Percentiles rank a stretch among this genome's conserved stretches.
Evolutionary conservation across 2,329 filamentous ascomycete species (phyloP).

Genomic region (Cephalotrichum gorgonifer): DNA sequence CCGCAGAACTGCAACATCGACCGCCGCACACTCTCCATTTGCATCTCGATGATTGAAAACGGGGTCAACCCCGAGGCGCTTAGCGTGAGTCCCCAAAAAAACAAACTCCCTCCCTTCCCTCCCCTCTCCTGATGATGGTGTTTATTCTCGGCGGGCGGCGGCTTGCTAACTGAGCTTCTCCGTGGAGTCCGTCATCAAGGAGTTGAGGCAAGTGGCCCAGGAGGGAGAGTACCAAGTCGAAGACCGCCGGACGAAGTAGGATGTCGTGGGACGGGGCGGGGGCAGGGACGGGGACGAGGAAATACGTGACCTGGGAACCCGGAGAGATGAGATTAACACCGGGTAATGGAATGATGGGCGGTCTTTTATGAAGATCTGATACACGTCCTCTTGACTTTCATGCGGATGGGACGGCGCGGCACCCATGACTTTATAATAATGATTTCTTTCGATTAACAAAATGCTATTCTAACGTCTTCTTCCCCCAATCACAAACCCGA

Average conservation of each 20-base stretch:
- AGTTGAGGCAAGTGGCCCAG: conserved; percentile 46
- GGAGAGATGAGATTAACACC: too few relatives aligned
- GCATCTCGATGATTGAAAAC: conserved; percentile 94
- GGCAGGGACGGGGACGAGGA: too few relatives aligned
- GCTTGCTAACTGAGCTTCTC: neutral
- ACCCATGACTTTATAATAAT: too few relatives aligned
- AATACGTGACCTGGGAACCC: neutral
- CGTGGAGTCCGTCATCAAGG: conserved; percentile 47
- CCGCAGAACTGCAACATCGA: conserved; percentile 88
- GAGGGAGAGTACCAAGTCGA: conserved; percentile 32
- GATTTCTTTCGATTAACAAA: too few relatives aligned
- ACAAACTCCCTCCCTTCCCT: neutral
- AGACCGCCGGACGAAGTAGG: conserved; percentile 9
- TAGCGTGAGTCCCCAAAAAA: conserved; percentile 66
- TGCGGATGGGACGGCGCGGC: too few relatives aligned
- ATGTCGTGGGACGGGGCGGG: too few relatives aligned
- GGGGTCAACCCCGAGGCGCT: conserved; percentile 93
- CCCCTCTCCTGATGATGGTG: too few relatives aligned
- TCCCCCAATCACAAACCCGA: too few relatives aligned
- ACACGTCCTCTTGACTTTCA: too few relatives aligned
- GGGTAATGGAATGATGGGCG: too few relatives aligned
- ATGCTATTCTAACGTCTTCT: too few relatives aligned
- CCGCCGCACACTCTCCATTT: conserved; percentile 82
- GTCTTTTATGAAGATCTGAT: too few relatives aligned
- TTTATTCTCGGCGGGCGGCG: neutral